Evolutionary conservation across 2,329 filamentous ascomycete species (phyloP).

Genomic region (Berkeleyomyces rouxiae): DNA sequence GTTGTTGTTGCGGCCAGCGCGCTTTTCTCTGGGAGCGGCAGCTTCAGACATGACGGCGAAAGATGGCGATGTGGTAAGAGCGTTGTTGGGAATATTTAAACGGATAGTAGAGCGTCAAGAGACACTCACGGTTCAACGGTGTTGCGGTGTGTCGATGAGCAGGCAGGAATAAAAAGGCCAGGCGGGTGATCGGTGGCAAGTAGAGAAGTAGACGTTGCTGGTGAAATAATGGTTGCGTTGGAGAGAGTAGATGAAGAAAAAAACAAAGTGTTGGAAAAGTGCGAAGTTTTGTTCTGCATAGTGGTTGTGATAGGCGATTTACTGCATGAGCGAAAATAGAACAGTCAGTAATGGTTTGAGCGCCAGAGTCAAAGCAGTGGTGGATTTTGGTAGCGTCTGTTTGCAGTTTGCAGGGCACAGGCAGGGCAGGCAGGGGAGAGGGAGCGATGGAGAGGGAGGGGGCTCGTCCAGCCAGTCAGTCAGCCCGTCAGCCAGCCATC

Average conservation of each 20-base stretch:
- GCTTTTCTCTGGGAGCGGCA: conserved; percentile 15
- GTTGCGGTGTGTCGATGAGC: conserved; percentile 1
- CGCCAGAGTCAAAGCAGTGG: neutral
- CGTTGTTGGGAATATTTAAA: neutral
- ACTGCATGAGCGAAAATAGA: neutral
- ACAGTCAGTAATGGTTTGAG: neutral
- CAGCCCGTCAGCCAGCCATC: neutral
- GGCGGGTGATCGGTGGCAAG: conserved; percentile 9
- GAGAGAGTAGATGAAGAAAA: neutral
- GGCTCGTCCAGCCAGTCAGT: neutral
- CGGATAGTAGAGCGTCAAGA: neutral
- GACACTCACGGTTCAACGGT: conserved; percentile 9
- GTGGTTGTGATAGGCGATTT: conserved; percentile 7
- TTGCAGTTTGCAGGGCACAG: neutral
- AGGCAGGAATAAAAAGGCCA: neutral
- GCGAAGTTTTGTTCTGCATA: conserved; percentile 10
- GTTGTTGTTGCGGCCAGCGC: conserved; percentile 26
- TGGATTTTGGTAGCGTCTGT: neutral
- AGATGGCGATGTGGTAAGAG: neutral
- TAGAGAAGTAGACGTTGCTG: neutral
- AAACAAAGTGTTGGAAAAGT: conserved; percentile 3
- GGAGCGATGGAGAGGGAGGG: neutral
- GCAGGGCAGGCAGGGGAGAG: neutral
- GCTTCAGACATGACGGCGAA: neutral
- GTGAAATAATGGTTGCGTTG: conserved; percentile 3